phyloP scores from a whole-genome alignment of 2,329 filamentous ascomycete genomes.

The Neofusicoccum laricinum region DNA sequence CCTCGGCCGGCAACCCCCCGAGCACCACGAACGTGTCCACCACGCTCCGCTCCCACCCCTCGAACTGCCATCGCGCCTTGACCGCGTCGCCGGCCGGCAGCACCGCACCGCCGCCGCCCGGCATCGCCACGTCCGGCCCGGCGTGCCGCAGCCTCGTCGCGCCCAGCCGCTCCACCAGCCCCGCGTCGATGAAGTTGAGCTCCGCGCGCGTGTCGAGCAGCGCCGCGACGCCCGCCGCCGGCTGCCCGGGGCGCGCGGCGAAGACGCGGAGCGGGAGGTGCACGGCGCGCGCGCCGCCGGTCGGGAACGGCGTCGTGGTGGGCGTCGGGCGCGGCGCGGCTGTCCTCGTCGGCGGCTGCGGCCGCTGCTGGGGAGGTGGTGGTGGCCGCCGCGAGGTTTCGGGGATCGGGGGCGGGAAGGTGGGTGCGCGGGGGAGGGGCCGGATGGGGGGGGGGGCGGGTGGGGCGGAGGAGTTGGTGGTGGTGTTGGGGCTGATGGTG shows the following conservation, averaged over 20 bases:
- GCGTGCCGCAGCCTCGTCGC: background rate
- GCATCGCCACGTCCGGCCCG: background rate
- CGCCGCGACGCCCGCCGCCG: background rate
- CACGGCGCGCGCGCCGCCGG: background rate
- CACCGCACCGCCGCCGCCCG: background rate
- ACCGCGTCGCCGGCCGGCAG: background rate
- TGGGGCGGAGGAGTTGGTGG: background rate
- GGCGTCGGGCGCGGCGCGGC: no score
- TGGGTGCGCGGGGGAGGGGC: conserved; percentile 3
- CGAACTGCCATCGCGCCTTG: background rate
- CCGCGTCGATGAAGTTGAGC: conserved; percentile 1
- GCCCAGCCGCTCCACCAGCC: background rate
- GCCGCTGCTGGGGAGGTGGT: background rate
- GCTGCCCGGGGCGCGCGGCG: background rate
- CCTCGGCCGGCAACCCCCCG: background rate
- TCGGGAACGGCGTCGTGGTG: background rate
- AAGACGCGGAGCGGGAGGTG: background rate
- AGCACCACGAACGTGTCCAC: background rate
- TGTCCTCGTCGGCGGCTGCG: no score
- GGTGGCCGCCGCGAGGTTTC: background rate
- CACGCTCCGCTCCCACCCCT: background rate
- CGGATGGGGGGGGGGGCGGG: background rate
- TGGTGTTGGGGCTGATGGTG: background rate
- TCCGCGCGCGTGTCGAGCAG: background rate
- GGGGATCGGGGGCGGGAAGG: conserved; percentile 19